These are phyloP conservation scores for Gyrodon lividus DNA, from an alignment of 768 basidiomycete genomes.

Conservation along the genomic window DNA sequence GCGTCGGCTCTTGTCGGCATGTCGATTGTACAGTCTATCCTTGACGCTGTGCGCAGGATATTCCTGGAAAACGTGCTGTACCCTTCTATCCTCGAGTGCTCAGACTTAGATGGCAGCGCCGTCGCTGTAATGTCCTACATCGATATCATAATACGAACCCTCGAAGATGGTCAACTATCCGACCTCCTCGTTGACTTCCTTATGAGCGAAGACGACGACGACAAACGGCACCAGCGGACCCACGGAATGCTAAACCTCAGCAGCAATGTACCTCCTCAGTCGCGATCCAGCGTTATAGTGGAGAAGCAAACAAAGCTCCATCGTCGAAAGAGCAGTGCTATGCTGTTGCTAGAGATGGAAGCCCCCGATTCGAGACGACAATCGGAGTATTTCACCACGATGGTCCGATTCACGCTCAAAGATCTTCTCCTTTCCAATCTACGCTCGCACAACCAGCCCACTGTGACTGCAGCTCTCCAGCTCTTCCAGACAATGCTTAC, in stretches of 20 bases:
- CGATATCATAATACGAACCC: slow-evolving; percentile 79
- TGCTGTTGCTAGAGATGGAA: slow-evolving; percentile 86
- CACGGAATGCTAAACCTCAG: slow-evolving; percentile 44
- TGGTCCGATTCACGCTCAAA: slow-evolving; percentile 88
- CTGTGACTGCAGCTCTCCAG: slow-evolving; percentile 76
- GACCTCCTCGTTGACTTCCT: slow-evolving; percentile 77
- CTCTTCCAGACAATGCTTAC: slow-evolving; percentile 74
- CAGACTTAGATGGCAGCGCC: slow-evolving; percentile 90
- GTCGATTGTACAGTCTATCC: slow-evolving; percentile 79
- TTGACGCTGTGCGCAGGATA: slow-evolving; percentile 78
- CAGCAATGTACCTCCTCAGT: slow-evolving; percentile 33
- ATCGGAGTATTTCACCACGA: slow-evolving; percentile 82
- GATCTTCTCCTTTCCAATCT: slow-evolving; percentile 84
- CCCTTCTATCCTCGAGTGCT: slow-evolving; percentile 90
- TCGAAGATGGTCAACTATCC: slow-evolving; percentile 65
- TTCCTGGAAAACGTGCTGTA: slow-evolving; percentile 94
- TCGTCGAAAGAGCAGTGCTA: slow-evolving; percentile 82
- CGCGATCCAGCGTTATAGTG: slow-evolving; percentile 25
- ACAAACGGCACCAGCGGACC: slow-evolving; percentile 45
- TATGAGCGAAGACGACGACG: slow-evolving; percentile 81
- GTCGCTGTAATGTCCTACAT: slow-evolving; percentile 96
- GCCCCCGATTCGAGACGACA: slow-evolving; percentile 67
- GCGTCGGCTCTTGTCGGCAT: slow-evolving; percentile 68
- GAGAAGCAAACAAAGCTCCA: slow-evolving; percentile 48
- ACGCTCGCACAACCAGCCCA: slow-evolving; percentile 59